Base-by-base conservation (phyloP, 1,284 basidiomycete genomes). In the Neotropicomus parvogracilis region DNA sequence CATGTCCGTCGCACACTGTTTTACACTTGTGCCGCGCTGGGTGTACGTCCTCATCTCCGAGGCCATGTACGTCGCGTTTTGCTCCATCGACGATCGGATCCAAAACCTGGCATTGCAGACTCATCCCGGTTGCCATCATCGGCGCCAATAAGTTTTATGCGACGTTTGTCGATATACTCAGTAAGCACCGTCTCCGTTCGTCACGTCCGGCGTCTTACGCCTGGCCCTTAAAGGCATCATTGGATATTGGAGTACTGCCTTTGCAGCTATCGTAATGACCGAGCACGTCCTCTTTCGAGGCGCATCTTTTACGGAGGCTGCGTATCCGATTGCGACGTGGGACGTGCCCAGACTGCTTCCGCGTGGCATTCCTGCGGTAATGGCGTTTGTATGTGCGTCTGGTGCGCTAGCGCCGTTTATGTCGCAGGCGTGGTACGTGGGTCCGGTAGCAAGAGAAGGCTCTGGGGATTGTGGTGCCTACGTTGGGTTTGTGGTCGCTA, bases 11-110 rank as follows among this genome's bases (percentile, higher is more conserved):
- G 49, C 80, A 24, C 44, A 32, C 29, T 57, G 57, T 55, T 75
- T 80, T 50, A 66, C 73, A 16, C 65, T 69, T 31, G 70, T 91
- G 4, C 90, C 91, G 3, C 75, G 89, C 48, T 91, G 85, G 67
- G 70, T 88, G 29, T 79, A 85, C 56, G 79, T 89, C 3, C 55
- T 87, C 13, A 61, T 89, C 32, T 85, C 86, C 3, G 83, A 79
- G 19, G 85, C 78, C n/a, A 81, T 92, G 80, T 81, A 39, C 41
- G 71, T 62, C 10, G n/a, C 12, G 5, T 38, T 12, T 52, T n/a
- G 4, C 48, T 26, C 50, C 50, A 12, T 13, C 2, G 33, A 28
- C 21, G 34, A 26, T 14, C 7, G 3, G 16, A 33, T 34, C 20
- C 19, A 28, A 9, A 29, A 34, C 37, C 21, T 12, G 16, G 20